A percentile compares a stretch with the other conserved stretches of the same genome.
phyloP scores from a whole-genome alignment of 225 moss, liverwort and hornwort genomes.

The Physcomitrellopsis africana region DNA sequence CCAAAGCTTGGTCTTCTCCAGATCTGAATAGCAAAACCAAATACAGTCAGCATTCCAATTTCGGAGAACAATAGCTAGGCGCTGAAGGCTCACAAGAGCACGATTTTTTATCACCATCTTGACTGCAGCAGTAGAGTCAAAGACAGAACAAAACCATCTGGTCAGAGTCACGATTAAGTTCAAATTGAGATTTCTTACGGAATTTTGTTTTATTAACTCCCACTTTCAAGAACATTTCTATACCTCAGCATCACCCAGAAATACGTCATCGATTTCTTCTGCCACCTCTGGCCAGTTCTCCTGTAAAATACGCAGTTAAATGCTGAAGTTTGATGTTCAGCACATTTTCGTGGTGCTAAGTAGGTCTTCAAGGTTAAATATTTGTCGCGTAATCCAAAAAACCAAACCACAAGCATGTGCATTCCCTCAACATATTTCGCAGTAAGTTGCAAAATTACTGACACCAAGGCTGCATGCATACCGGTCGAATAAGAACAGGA shows the following conservation, averaged over 20 bases:
- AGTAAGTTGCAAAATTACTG: conserved; percentile 16
- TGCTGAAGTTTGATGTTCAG: conserved; percentile 12
- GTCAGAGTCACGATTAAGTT: conserved; percentile 6
- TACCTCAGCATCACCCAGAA: conserved; percentile 71
- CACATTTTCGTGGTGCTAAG: background rate
- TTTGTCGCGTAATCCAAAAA: conserved; percentile 13
- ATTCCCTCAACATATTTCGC: background rate
- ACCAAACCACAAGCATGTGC: conserved; percentile 4
- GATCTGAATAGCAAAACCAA: conserved; percentile 39
- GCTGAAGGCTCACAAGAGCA: conserved; percentile 17
- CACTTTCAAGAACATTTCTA: conserved; percentile 5
- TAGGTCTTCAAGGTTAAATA: background rate
- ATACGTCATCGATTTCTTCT: conserved; percentile 67
- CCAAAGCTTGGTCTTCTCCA: conserved; percentile 70
- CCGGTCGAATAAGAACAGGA: conserved; percentile 62
- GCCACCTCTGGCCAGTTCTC: conserved; percentile 63
- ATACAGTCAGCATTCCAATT: background rate
- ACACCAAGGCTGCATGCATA: conserved; percentile 25
- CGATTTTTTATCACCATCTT: background rate
- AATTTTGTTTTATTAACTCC: background rate
- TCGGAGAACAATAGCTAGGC: conserved; percentile 1
- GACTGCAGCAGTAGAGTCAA: background rate
- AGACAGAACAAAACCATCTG: background rate
- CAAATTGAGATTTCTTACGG: background rate
- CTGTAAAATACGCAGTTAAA: conserved; percentile 36